phyloP scores from a whole-genome alignment of 257 asterid species.

The Misopates orontium region DNA sequence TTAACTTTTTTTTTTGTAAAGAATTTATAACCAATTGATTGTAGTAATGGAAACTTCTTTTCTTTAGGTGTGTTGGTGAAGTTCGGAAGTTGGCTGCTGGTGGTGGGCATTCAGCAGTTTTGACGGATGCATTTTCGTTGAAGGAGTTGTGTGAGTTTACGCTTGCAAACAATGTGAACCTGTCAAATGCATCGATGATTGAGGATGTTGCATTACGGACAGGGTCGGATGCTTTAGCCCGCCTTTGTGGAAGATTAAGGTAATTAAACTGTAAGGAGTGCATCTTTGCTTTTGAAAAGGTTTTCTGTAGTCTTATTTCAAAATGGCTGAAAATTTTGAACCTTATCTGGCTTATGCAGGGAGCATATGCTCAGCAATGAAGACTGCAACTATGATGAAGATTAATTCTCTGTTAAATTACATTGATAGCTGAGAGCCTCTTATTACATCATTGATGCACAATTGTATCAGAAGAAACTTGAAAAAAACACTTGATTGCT shows the following conservation, averaged over 20 bases:
- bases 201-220: slow-evolving; percentile 83
- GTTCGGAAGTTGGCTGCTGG: slow-evolving; percentile 92
- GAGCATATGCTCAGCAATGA: slow-evolving; percentile 58
- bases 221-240: slow-evolving; percentile 85
- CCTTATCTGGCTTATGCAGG: slow-evolving; percentile 45
- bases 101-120: slow-evolving; percentile 94
- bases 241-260: slow-evolving; percentile 83
- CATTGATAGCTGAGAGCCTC: background rate
- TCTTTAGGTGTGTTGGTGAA: slow-evolving; percentile 82
- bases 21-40: background rate
- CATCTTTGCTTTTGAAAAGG: background rate
- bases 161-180: slow-evolving; percentile 67
- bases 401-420: slow-evolving; percentile 21
- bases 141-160: slow-evolving; percentile 87
- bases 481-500: too few species aligned
- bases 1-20: background rate
- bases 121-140: slow-evolving; percentile 91
- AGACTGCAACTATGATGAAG: slow-evolving; percentile 34
- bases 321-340: background rate
- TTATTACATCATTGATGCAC: background rate
- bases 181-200: slow-evolving; percentile 66
- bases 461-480: slow-evolving; percentile 21
- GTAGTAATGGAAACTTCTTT: slow-evolving; percentile 18
- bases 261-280: slow-evolving; percentile 23
- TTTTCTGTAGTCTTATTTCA: background rate